Evolutionary conservation across 495 filamentous ascomycete species (phyloP).

Genomic region (Alectoria sarmentosa): DNA sequence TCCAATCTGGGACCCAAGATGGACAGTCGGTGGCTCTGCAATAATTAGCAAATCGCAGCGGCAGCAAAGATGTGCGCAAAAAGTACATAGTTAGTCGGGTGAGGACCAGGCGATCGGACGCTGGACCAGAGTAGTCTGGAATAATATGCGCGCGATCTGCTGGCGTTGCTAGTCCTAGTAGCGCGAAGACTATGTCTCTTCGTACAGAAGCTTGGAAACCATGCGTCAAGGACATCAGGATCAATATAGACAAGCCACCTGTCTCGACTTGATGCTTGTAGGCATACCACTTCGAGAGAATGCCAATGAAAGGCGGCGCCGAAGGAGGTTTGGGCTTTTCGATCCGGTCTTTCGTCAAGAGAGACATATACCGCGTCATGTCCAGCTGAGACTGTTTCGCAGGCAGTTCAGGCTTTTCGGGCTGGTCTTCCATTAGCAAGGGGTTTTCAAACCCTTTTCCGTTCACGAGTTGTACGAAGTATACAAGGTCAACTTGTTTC

Average conservation of each 20-base stretch:
- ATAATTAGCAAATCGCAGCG: not conserved
- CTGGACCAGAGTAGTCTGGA: not conserved
- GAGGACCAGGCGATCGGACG: not conserved
- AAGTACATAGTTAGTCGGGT: not conserved
- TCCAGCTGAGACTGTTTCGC: too few species aligned
- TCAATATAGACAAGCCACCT: not conserved
- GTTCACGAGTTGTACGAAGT: not conserved
- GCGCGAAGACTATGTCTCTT: not conserved
- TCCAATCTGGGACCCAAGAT: not conserved
- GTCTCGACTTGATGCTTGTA: not conserved
- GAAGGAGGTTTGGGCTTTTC: not conserved
- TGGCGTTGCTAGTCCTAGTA: not conserved
- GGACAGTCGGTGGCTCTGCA: not conserved
- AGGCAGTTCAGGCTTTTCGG: not conserved
- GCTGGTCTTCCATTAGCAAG: too few species aligned
- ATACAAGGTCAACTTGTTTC: not conserved
- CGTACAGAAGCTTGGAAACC: not conserved
- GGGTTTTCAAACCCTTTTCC: not conserved
- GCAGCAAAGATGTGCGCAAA: not conserved
- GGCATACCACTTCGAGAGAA: not conserved
- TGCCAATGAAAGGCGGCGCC: not conserved
- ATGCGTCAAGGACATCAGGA: not conserved
- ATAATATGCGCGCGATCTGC: not conserved
- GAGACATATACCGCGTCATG: too few species aligned
- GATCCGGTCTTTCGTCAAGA: too few species aligned